Base-by-base conservation (phyloP, 2,329 filamentous ascomycete genomes). In the Botrytis squamosa region DNA sequence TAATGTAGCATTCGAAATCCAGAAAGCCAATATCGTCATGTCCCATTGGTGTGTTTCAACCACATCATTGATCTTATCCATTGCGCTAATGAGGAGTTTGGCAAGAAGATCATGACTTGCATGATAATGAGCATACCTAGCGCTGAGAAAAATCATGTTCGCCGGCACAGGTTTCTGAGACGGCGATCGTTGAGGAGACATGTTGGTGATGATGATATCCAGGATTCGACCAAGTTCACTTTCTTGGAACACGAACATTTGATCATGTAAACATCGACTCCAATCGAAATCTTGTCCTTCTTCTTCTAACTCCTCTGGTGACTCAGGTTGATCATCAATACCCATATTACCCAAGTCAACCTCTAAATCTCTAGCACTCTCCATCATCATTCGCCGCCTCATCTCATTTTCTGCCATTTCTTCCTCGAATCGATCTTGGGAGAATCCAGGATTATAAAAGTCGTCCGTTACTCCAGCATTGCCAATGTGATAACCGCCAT, bases 171-270 rank as follows among this genome's bases (percentile, higher is more conserved):
- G 96, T 79, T 99, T 99, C 81, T 99, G 96, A n/a, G 94, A 93
- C 0, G 95, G 93, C 44, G 95, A 97, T 78, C 96, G 88, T 83
- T 98, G 95, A 1, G 96, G 96, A 0, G 94, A 97, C 96, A 99
- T 98, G 80, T 96, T 95, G 75, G 95, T 98, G 81, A 99, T 97
- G 81, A 98, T 91, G 72, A 98, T 96, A 81, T 97, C 93, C 77
- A 99, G 88, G 79, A 99, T 98, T 74, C 92, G 91, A 74, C 95
- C 92, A 70, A 99, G 88, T 81, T 99, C 95, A 81, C 90, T 92
- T 78, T 98, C 95, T 82, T 99, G 96, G 82, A 99, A 99, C 55
- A 99, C 96, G 81, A 99, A 99, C 96, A 99, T 99, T 82, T 99
- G 96, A 81, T 99, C 96, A 81, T 98, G 94, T 67, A 97, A 86